A percentile compares a stretch with the other conserved stretches of the same genome.
These are phyloP conservation scores for Acacia concinna DNA, from an alignment of 331 rosid genomes.

Conservation along the genomic window DNA sequence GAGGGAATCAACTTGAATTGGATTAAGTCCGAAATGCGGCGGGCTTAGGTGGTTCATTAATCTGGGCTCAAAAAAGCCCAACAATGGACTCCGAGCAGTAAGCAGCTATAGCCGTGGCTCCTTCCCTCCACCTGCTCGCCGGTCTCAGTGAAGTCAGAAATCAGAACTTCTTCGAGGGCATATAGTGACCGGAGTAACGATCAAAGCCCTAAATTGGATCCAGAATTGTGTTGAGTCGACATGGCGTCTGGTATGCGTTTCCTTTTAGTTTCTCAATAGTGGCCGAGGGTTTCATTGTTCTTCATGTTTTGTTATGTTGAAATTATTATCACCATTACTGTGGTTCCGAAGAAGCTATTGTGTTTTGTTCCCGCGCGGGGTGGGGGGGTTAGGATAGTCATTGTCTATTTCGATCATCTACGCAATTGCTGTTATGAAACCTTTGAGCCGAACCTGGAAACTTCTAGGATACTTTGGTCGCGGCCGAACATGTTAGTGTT, in stretches of 20 bases:
- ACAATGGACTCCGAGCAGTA: background rate
- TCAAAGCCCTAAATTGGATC: conserved; percentile 43
- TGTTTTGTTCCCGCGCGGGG: too few species aligned
- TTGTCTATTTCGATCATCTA: conserved; percentile 12
- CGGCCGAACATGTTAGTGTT: background rate
- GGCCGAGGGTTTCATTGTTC: background rate
- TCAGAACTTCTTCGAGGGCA: background rate
- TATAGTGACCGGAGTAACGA: conserved; percentile 8
- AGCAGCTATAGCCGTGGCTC: background rate
- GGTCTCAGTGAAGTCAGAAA: background rate
- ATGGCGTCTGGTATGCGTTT: conserved; percentile 56
- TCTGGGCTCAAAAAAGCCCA: conserved; percentile 9
- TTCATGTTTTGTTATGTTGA: background rate
- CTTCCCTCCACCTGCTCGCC: conserved; percentile 11
- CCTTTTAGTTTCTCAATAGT: background rate
- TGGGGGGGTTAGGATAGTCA: background rate
- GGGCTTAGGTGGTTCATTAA: background rate
- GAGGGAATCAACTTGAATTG: background rate
- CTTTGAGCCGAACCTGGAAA: conserved; percentile 8
- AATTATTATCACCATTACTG: conserved; percentile 1
- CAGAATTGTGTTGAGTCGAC: conserved; percentile 3
- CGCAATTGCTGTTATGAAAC: background rate
- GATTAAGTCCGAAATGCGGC: background rate
- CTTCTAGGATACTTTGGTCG: conserved; percentile 12
- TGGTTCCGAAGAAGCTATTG: background rate